Base-by-base conservation (phyloP, 129 eudicot species). In the Tagetes erecta region DNA sequence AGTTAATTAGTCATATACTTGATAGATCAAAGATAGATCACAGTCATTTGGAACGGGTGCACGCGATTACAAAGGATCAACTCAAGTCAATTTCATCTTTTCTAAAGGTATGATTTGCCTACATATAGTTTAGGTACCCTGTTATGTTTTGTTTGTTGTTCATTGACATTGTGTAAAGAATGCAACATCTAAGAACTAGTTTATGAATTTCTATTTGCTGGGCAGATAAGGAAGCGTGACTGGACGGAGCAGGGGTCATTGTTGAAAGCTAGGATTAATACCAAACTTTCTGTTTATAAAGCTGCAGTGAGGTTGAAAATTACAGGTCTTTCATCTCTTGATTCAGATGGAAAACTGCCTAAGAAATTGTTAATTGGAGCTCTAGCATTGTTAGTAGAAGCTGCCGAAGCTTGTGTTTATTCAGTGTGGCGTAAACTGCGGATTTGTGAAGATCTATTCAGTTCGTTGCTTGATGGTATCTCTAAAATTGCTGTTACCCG, bases 391-490 rank as follows among this genome's bases (percentile, higher is more conserved):
- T 79, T 91, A 80, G 84, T 88, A 76, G 97, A 88, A 80, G 92
- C 99, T 41, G 92, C 97, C 0, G 97, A 88, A 84, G 87, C 94
- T 64, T 95, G 99, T 80, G 76, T 95, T 30, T 80, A 76, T 64
- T 91, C 94, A 4, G 93, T 87, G 20, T 95, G 99, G 99, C 83
- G 99, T 59, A 95, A 88, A 84, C 77, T 91, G 83, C 87, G 94
- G 70, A 78, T 86, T 14, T 95, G 99, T 88, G 99, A 95, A 76
- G 99, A 91, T 65, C 94, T 95, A 47, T 91, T 91, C 80, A 82
- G 90, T 79, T 85, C 85, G 37, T 82, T 95, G 86, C 94, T 95
- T 66, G 74, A 88, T 79, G 97, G 95, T 58, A 88, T 91, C 79
- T 80, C 99, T 37, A 87, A 91, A 68, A 87, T 89, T 62, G 99